Evolutionary conservation across 2,329 filamentous ascomycete genomes (phyloP).

Genomic region (Gliomastix tumulicola): DNA sequence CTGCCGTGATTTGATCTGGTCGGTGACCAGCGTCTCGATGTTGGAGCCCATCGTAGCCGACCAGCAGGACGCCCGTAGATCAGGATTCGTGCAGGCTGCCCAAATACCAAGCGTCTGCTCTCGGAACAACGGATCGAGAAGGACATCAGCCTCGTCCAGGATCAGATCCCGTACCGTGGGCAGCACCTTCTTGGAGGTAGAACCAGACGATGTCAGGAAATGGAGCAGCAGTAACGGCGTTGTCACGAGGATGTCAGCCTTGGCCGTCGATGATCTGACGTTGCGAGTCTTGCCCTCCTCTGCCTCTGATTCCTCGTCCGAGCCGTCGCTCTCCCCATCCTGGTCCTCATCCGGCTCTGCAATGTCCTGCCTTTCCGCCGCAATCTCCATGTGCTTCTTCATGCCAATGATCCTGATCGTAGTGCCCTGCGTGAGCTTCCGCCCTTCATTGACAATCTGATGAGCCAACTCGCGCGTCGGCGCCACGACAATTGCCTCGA

Average conservation of each 20-base stretch:
- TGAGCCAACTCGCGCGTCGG: conserved; percentile 73
- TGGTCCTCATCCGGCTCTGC: conserved; percentile 19
- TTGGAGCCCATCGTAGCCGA: conserved; percentile 96
- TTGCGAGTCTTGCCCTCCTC: conserved; percentile 9
- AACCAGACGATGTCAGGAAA: conserved; percentile 47
- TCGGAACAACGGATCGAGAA: conserved; percentile 84
- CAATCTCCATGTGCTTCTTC: conserved; percentile 75
- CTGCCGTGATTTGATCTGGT: conserved; percentile 54
- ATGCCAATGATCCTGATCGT: conserved; percentile 75
- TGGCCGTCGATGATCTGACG: conserved; percentile 13
- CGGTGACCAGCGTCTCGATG: conserved; percentile 70
- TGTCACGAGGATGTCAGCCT: conserved; percentile 31
- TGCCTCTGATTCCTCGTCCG: conserved; percentile 11
- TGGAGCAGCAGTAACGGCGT: conserved; percentile 62
- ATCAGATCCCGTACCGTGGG: conserved; percentile 68
- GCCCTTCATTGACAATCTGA: conserved; percentile 79
- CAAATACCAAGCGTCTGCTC: conserved; percentile 83
- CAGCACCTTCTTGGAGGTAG: conserved; percentile 41
- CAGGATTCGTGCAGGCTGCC: conserved; percentile 64
- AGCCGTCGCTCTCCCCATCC: conserved; percentile 23
- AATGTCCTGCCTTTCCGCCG: conserved; percentile 33
- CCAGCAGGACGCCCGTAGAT: conserved; percentile 78
- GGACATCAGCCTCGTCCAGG: conserved; percentile 90
- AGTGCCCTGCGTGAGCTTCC: conserved; percentile 71
- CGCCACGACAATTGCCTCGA: conserved; percentile 66